Evolutionary conservation across 495 filamentous ascomycete genomes (phyloP).

Genomic region (Bacidia rubella): DNA sequence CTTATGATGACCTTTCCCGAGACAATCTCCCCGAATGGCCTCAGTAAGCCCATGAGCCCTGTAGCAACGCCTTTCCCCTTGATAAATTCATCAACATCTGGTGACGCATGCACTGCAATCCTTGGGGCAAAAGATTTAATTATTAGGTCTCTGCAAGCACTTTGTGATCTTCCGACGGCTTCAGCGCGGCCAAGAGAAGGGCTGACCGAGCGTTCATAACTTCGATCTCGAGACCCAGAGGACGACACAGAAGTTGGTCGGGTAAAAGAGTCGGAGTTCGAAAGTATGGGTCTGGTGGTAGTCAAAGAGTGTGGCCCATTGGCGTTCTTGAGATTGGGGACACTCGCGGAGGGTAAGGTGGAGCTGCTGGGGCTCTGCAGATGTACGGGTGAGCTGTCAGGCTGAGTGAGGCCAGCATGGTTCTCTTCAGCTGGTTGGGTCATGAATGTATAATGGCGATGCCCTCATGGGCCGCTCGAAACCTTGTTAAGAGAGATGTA

Average conservation of each 20-base stretch:
- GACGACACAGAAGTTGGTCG: background rate
- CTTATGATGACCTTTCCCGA: constrained; percentile 79
- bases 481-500: background rate
- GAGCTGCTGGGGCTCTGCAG: background rate
- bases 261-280: constrained; percentile 4
- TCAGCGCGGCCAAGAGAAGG: constrained; percentile 29
- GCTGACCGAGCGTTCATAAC: constrained; percentile 23
- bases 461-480: background rate
- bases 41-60: constrained; percentile 70
- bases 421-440: background rate
- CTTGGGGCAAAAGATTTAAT: constrained; percentile 76
- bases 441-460: background rate
- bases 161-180: constrained; percentile 39
- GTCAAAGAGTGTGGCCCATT: background rate
- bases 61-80: constrained; percentile 71
- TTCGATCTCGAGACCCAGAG: background rate
- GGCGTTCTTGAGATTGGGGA: background rate
- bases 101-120: constrained; percentile 68
- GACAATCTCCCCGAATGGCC: constrained; percentile 84
- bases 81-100: constrained; percentile 68
- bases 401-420: background rate
- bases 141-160: constrained; percentile 52
- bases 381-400: background rate
- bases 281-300: background rate
- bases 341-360: no score